Conservation (phyloP, 2,329 filamentous ascomycete genomes). For the Penicillium brasilianum region DNA sequence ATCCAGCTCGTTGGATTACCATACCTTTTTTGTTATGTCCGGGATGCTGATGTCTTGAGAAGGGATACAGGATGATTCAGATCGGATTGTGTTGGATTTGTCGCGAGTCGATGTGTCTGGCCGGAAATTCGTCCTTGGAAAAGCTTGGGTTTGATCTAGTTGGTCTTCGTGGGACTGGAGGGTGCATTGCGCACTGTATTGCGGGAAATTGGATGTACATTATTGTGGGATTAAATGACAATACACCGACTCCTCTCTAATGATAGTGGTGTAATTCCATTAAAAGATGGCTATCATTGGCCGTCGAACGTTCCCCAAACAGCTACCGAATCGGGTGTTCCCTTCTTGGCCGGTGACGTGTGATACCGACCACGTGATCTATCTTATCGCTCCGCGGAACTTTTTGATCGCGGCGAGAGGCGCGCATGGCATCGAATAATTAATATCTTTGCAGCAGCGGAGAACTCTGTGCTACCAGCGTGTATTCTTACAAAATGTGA, state of each 20-base stretch:
- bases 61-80: not conserved
- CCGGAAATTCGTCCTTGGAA: not conserved
- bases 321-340: not conserved
- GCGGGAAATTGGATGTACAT: too few species aligned
- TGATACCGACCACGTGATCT: not conserved
- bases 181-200: not conserved
- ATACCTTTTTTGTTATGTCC: not conserved
- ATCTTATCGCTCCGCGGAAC: slow-evolving; percentile 4
- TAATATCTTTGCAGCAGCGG: not conserved
- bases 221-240: too few species aligned
- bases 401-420: not conserved
- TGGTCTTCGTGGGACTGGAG: not conserved
- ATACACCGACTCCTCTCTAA: slow-evolving; percentile 11
- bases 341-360: not conserved
- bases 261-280: not conserved
- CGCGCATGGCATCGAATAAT: not conserved
- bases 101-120: not conserved
- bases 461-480: not conserved
- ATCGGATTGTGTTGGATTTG: not conserved
- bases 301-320: not conserved
- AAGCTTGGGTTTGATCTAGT: slow-evolving; percentile 1
- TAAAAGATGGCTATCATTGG: not conserved
- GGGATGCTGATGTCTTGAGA: slow-evolving; percentile 6
- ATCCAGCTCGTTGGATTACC: not conserved
- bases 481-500: not conserved